Evolutionary conservation across 1,284 basidiomycete genomes (phyloP).

Genomic region (Puccinia polysora): DNA sequence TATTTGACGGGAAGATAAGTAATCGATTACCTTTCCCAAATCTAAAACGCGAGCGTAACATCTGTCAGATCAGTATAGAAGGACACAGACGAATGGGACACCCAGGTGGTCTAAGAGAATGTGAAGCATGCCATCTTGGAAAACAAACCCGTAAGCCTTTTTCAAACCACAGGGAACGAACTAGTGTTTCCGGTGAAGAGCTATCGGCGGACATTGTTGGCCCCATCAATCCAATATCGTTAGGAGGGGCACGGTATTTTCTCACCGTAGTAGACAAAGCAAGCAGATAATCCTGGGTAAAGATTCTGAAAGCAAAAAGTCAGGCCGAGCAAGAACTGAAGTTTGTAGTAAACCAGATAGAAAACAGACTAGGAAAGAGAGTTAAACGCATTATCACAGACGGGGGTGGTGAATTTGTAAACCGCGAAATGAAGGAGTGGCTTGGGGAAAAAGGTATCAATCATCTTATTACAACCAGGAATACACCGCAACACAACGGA

Average conservation of each 20-base stretch:
- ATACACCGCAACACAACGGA: slow-evolving; percentile 35
- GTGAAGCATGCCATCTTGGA: slow-evolving; percentile 19
- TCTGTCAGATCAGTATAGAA: neutral
- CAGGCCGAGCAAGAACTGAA: neutral
- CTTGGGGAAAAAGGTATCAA: slow-evolving; percentile 11
- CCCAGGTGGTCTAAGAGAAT: slow-evolving; percentile 6
- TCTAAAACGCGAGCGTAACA: slow-evolving; percentile 3
- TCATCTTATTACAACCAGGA: slow-evolving; percentile 10
- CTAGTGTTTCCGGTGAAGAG: slow-evolving; percentile 1
- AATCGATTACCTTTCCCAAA: slow-evolving; percentile 15
- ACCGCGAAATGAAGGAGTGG: slow-evolving; percentile 7
- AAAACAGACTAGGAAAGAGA: neutral
- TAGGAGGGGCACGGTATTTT: slow-evolving; percentile 28
- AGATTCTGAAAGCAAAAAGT: slow-evolving; percentile 10
- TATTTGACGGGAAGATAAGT: slow-evolving; percentile 14
- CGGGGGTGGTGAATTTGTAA: slow-evolving; percentile 27
- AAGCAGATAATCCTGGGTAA: slow-evolving; percentile 17
- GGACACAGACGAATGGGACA: slow-evolving; percentile 25
- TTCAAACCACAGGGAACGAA: slow-evolving; percentile 1
- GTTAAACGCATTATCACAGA: slow-evolving; percentile 22
- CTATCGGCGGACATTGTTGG: slow-evolving; percentile 27
- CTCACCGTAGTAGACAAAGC: slow-evolving; percentile 26
- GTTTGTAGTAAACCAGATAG: slow-evolving; percentile 4
- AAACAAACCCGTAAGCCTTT: slow-evolving; percentile 19
- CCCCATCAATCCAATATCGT: slow-evolving; percentile 21